These are phyloP conservation scores for Crithidia expoeki DNA, from an alignment of 208 protist species.

Conservation along the genomic window DNA sequence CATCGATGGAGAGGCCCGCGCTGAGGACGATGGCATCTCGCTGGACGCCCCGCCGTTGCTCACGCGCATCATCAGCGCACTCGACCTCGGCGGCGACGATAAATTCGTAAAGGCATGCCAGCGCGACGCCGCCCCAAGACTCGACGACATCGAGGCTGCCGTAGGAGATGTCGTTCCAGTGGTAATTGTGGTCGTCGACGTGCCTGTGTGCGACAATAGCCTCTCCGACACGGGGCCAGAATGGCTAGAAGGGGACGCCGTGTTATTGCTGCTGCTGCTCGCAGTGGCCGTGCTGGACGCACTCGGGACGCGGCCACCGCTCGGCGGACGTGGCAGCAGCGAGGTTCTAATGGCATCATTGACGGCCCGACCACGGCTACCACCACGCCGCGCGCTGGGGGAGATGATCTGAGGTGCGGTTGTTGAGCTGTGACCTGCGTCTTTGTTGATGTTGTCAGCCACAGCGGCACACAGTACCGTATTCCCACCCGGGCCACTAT, in stretches of 20 bases:
- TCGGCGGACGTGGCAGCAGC: conserved; percentile 1
- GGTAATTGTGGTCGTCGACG: conserved; percentile 1
- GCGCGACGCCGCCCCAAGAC: conserved; percentile 1
- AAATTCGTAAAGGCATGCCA: conserved; percentile 15
- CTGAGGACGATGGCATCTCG: not conserved
- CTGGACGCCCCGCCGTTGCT: not conserved
- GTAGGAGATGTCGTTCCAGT: not conserved
- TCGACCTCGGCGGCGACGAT: conserved; percentile 7
- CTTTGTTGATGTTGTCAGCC: not conserved
- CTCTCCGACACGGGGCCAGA: not conserved
- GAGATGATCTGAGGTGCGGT: not conserved
- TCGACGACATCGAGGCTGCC: conserved; percentile 6
- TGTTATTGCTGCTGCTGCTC: conserved; percentile 5
- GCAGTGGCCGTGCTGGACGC: not conserved
- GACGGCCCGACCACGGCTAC: not conserved
- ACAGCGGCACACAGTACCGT: not conserved
- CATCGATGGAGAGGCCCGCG: not conserved
- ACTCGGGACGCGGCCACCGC: not conserved
- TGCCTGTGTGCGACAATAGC: not conserved
- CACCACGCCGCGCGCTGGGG: not conserved
- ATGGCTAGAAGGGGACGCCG: not conserved
- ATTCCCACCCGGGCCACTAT: not conserved
- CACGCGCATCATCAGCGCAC: conserved; percentile 8
- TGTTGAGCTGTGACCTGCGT: too few relatives aligned
- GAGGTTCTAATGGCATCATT: not conserved